Percentiles rank a stretch among this genome's conserved stretches.
These are phyloP conservation scores for Helicocarpus griseus DNA, from an alignment of 2,329 filamentous ascomycete genomes.

Conservation along the genomic window DNA sequence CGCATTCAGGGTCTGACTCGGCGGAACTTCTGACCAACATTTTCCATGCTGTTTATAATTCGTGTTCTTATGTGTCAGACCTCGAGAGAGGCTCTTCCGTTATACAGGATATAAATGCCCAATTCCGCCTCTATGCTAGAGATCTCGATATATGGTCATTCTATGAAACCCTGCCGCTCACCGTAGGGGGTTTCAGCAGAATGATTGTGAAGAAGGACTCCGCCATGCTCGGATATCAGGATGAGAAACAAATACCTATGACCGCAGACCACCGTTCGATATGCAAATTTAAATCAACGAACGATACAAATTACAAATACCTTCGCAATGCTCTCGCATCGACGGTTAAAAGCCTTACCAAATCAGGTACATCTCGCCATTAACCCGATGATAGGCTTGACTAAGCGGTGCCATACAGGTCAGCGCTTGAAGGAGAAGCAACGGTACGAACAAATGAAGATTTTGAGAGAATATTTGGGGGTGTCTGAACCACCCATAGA, in stretches of 20 bases:
- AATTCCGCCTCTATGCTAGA: slow-evolving; percentile 33
- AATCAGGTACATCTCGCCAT: background rate
- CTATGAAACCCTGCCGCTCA: slow-evolving; percentile 33
- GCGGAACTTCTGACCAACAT: slow-evolving; percentile 20
- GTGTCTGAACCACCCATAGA: slow-evolving; percentile 10
- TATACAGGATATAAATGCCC: slow-evolving; percentile 35
- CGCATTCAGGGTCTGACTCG: slow-evolving; percentile 16
- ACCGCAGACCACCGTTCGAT: slow-evolving; percentile 35
- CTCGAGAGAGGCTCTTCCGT: slow-evolving; percentile 27
- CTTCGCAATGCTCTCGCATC: slow-evolving; percentile 14
- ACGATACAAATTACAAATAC: slow-evolving; percentile 31
- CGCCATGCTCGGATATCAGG: slow-evolving; percentile 33
- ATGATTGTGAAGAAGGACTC: slow-evolving; percentile 35
- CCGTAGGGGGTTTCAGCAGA: slow-evolving; percentile 15
- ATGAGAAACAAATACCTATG: slow-evolving; percentile 30
- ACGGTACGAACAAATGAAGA: slow-evolving; percentile 1
- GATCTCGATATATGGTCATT: slow-evolving; percentile 36
- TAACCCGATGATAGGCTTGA: background rate
- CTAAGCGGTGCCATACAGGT: background rate
- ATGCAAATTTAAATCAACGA: slow-evolving; percentile 31
- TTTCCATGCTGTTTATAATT: slow-evolving; percentile 19
- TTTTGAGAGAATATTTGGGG: slow-evolving; percentile 11
- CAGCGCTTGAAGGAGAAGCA: slow-evolving; percentile 10
- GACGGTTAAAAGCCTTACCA: slow-evolving; percentile 2
- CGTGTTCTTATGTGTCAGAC: slow-evolving; percentile 32